These are phyloP conservation scores for Neurospora hispaniola DNA, from an alignment of 495 filamentous ascomycete species.

Conservation along the genomic window DNA sequence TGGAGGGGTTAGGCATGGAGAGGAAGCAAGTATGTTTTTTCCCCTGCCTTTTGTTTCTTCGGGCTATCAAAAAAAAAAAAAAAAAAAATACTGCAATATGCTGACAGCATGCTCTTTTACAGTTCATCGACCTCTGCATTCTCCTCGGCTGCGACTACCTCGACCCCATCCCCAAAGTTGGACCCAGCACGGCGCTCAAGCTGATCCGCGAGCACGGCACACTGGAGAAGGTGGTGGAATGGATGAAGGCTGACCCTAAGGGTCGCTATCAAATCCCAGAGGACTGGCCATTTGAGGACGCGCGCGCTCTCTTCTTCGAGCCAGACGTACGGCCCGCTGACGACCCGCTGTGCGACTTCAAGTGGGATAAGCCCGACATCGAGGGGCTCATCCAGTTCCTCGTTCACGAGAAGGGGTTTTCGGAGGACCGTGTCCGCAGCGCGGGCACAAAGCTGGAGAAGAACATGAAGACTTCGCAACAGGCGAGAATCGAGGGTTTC, in stretches of 20 bases:
- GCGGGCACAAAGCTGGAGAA: conserved; percentile 71
- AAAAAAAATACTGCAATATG: background rate
- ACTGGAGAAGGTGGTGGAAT: conserved; percentile 76
- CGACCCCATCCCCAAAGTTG: conserved; percentile 89
- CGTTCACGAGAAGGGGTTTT: conserved; percentile 91
- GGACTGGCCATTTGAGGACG: conserved; percentile 89
- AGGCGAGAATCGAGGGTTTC: conserved; percentile 90
- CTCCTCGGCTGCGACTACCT: conserved; percentile 97
- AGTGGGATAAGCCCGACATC: conserved; percentile 88
- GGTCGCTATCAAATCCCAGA: conserved; percentile 75
- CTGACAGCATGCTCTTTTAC: background rate
- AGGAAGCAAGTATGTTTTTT: conserved; percentile 51
- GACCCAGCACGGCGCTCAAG: conserved; percentile 81
- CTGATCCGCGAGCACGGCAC: conserved; percentile 82
- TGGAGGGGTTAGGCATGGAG: conserved; percentile 82
- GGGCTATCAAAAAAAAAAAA: background rate
- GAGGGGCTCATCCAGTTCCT: conserved; percentile 83
- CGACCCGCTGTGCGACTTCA: conserved; percentile 84
- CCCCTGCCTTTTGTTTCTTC: background rate
- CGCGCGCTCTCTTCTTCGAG: conserved; percentile 78
- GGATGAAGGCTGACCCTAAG: conserved; percentile 54
- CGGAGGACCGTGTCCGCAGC: conserved; percentile 77
- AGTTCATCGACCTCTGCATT: conserved; percentile 98
- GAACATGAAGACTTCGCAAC: conserved; percentile 78
- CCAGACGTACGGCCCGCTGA: conserved; percentile 83